Evolutionary conservation across 208 protist genomes (phyloP), one percentile per base, ranked within the genome.

Genomic region (Novymonas esmeraldas): DNA sequence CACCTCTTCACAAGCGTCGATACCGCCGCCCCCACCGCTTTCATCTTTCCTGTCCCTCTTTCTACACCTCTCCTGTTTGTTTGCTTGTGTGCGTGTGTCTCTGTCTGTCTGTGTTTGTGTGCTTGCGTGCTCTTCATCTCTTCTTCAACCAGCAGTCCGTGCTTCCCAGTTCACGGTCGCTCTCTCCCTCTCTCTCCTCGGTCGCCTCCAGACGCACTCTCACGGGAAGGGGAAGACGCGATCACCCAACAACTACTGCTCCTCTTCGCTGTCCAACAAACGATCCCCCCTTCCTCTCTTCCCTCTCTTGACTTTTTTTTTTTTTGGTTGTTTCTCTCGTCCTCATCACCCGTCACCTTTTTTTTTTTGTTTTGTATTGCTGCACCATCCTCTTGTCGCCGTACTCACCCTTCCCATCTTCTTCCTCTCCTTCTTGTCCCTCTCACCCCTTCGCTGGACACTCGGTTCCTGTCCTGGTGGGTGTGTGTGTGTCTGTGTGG

Each of bases 391-490:
- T 31, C 24, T 5, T n/a, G 26, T 3, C 6, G 2, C 20, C 31
- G n/a, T 34, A 26, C 14, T 49, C 33, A 58, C 57, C 44, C 72
- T 66, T 54, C 71, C 55, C 6, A 70, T 52, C 33, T 1, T 20
- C 20, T 48, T 24, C 11, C 10, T 39, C 11, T 48, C 13, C 14
- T 14, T 34, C 24, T 48, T 24, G 22, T 22, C n/a, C 38, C 11
- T n/a, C n/a, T 14, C 10, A n/a, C n/a, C n/a, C n/a, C n/a, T n/a
- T n/a, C n/a, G n/a, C n/a, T n/a, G n/a, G n/a, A n/a, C n/a, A n/a
- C n/a, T n/a, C n/a, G n/a, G n/a, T n/a, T n/a, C n/a, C n/a, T n/a
- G n/a, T n/a, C n/a, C n/a, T n/a, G n/a, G n/a, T n/a, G n/a, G n/a
- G n/a, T n/a, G n/a, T n/a, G n/a, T n/a, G n/a, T n/a, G n/a, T n/a